These are phyloP conservation scores for Nicotiana paniculata DNA, from an alignment of 257 asterid genomes.

Conservation along the genomic window DNA sequence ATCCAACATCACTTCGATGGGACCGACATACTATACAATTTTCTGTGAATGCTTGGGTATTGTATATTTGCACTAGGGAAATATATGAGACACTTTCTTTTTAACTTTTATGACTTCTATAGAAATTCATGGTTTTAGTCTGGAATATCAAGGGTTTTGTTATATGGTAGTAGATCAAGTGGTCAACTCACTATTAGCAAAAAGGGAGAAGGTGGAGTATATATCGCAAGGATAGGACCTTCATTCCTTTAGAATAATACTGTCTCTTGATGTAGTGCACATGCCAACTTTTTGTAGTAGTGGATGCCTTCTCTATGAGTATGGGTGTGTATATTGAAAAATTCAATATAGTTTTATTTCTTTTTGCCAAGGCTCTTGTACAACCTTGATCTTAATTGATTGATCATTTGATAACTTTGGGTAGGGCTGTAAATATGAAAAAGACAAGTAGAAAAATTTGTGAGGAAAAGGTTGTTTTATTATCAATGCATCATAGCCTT, in stretches of 20 bases:
- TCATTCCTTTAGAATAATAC: neutral
- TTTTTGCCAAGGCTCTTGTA: neutral
- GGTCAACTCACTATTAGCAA: neutral
- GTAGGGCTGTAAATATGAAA: neutral
- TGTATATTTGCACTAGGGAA: constrained; percentile 10
- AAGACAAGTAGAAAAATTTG: neutral
- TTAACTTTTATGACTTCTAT: neutral
- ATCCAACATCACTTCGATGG: constrained; percentile 60
- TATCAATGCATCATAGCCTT: neutral
- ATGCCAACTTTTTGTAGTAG: neutral
- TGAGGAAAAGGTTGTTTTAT: neutral
- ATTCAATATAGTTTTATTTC: neutral
- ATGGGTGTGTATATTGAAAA: neutral
- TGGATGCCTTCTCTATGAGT: neutral
- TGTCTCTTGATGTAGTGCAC: neutral
- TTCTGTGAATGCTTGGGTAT: constrained; percentile 97
- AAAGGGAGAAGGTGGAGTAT: neutral
- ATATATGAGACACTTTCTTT: neutral
- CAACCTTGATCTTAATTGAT: neutral
- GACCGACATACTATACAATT: constrained; percentile 70
- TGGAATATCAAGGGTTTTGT: neutral
- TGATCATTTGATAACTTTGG: neutral
- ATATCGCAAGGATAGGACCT: neutral
- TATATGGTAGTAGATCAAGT: neutral
- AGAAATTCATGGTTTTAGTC: neutral